These are phyloP conservation scores for Colletotrichum australisinense DNA, from an alignment of 2,329 filamentous ascomycete species.

Conservation along the genomic window DNA sequence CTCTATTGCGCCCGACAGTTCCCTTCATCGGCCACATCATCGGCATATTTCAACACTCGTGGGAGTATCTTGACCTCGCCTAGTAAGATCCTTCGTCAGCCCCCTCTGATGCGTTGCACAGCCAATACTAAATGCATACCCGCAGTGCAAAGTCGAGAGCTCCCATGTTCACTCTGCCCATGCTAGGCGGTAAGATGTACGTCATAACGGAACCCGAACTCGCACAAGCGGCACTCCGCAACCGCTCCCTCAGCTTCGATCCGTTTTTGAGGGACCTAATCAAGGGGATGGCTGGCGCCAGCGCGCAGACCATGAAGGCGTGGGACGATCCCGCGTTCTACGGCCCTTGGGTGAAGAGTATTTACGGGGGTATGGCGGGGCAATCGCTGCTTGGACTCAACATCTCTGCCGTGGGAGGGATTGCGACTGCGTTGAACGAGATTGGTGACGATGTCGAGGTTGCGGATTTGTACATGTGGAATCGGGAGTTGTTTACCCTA, in stretches of 20 bases:
- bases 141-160: background rate
- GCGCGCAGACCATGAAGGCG: constrained; percentile 42
- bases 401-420: constrained; percentile 41
- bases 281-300: constrained; percentile 49
- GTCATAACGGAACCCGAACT: constrained; percentile 53
- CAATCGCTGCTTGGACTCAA: constrained; percentile 44
- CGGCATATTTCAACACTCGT: constrained; percentile 50
- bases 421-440: constrained; percentile 42
- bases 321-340: constrained; percentile 6
- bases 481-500: constrained; percentile 48
- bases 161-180: constrained; percentile 55
- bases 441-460: constrained; percentile 41
- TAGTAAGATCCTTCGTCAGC: constrained; percentile 43
- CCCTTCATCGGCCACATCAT: constrained; percentile 61
- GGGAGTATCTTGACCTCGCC: constrained; percentile 49
- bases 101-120: background rate
- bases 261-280: constrained; percentile 52
- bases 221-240: constrained; percentile 51
- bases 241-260: constrained; percentile 55
- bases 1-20: constrained; percentile 52
- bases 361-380: constrained; percentile 43
- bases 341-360: constrained; percentile 33
- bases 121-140: background rate
- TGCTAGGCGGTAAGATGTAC: constrained; percentile 57
- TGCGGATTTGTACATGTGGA: constrained; percentile 52